Evolutionary conservation across 2,329 filamentous ascomycete genomes (phyloP).

Genomic region (Aschersonia sp.): DNA sequence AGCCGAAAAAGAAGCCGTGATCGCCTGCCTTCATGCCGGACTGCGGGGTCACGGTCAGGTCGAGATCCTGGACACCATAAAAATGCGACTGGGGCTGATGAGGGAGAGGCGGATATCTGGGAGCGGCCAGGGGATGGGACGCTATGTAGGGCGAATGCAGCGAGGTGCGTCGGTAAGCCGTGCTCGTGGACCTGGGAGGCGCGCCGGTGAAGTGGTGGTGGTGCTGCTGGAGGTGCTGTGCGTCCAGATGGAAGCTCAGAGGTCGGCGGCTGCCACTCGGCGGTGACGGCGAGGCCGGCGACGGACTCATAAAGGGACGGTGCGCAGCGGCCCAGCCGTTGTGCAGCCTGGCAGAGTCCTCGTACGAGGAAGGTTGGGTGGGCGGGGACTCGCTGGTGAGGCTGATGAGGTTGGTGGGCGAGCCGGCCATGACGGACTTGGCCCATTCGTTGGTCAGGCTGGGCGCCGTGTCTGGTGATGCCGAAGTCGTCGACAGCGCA

Average conservation of each 20-base stretch:
- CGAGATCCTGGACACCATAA: constrained; percentile 60
- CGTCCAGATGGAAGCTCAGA: constrained; percentile 40
- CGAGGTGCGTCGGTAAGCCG: constrained; percentile 28
- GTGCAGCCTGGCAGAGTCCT: constrained; percentile 27
- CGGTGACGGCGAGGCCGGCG: constrained; percentile 26
- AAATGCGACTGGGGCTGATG: constrained; percentile 67
- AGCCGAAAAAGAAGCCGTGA: constrained; percentile 64
- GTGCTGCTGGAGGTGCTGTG: constrained; percentile 18
- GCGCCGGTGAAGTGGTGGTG: constrained; percentile 19
- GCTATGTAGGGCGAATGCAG: constrained; percentile 33
- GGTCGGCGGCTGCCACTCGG: constrained; percentile 25
- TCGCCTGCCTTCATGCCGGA: constrained; percentile 48
- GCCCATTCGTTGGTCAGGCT: constrained; percentile 33
- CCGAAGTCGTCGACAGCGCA: constrained; percentile 32
- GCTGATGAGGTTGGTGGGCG: constrained; percentile 38
- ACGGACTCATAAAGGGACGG: constrained; percentile 27
- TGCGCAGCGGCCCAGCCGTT: constrained; percentile 32
- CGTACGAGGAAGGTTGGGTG: constrained; percentile 36
- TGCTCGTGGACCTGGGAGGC: constrained; percentile 19
- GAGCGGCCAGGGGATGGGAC: constrained; percentile 24
- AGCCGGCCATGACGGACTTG: constrained; percentile 26
- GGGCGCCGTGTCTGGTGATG: constrained; percentile 31
- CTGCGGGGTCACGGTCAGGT: constrained; percentile 47
- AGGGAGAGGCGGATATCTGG: constrained; percentile 48
- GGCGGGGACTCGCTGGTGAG: constrained; percentile 37